Conservation (phyloP, 768 basidiomycete genomes). For the Neoboletus subvelutipes region DNA sequence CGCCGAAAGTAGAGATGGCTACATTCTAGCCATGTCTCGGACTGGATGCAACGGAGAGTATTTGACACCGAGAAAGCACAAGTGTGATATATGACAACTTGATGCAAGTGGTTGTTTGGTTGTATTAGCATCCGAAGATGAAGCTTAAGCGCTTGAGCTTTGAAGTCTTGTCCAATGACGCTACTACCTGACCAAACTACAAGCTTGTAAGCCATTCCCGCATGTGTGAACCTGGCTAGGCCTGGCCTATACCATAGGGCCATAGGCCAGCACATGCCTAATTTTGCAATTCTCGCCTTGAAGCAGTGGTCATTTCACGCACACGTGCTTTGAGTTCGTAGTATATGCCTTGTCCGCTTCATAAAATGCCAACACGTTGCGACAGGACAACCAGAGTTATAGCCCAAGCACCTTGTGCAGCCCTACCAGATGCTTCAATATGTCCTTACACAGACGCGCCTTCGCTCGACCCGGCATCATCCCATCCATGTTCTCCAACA, state of each 20-base stretch:
- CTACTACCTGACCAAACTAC: too few relatives aligned
- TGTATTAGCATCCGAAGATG: too few relatives aligned
- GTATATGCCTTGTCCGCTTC: slow-evolving; percentile 52
- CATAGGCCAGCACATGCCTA: too few relatives aligned
- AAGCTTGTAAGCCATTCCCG: too few relatives aligned
- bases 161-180: too few relatives aligned
- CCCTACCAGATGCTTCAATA: slow-evolving; percentile 52
- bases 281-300: too few relatives aligned
- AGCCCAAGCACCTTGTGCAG: slow-evolving; percentile 73
- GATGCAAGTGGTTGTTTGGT: too few relatives aligned
- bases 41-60: slow-evolving; percentile 10
- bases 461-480: slow-evolving; percentile 19
- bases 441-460: slow-evolving; percentile 9
- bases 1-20: slow-evolving; percentile 22
- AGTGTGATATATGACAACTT: too few relatives aligned
- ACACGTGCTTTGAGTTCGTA: slow-evolving; percentile 54
- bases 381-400: slow-evolving; percentile 84
- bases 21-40: slow-evolving; percentile 20
- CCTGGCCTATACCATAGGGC: too few relatives aligned
- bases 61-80: slow-evolving; percentile 26
- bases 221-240: too few relatives aligned
- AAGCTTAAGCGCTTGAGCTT: too few relatives aligned
- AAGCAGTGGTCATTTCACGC: too few relatives aligned
- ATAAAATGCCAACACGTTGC: slow-evolving; percentile 65
- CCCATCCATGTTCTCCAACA: slow-evolving; percentile 20